Evolutionary conservation across 805 yeast species (phyloP).

Genomic region (Yarrowia keelungensis): DNA sequence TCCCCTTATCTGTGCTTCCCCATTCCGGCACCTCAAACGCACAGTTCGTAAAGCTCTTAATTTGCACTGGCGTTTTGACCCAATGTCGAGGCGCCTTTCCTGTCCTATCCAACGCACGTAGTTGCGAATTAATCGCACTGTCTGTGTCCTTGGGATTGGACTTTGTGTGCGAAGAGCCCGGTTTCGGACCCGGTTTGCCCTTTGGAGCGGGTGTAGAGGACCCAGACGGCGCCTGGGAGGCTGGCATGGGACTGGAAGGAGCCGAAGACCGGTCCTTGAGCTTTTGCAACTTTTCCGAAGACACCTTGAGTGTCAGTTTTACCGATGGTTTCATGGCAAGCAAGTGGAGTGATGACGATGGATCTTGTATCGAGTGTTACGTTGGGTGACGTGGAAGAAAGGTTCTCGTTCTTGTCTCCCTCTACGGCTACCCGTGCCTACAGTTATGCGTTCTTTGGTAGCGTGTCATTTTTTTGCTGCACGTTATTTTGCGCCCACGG

Average conservation of each 20-base stretch:
- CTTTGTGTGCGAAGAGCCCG: constrained; percentile 39
- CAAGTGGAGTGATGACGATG: too few relatives aligned
- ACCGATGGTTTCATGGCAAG: constrained; percentile 16
- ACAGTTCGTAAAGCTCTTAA: constrained; percentile 58
- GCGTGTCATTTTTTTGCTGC: constrained; percentile 13
- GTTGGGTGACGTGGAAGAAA: background rate
- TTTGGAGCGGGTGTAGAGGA: constrained; percentile 38
- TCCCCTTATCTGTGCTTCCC: constrained; percentile 43
- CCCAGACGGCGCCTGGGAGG: constrained; percentile 14
- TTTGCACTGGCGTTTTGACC: constrained; percentile 52
- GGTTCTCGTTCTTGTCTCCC: too few relatives aligned
- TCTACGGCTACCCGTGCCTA: too few relatives aligned
- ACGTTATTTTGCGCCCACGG: constrained; percentile 9
- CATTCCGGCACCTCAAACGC: constrained; percentile 51
- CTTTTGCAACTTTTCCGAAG: constrained; percentile 41
- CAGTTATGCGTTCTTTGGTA: background rate
- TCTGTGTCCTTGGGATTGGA: constrained; percentile 45
- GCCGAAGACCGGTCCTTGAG: constrained; percentile 39
- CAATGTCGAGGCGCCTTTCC: constrained; percentile 57
- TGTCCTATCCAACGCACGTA: constrained; percentile 54
- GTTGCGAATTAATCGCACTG: constrained; percentile 49
- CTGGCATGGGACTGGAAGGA: constrained; percentile 27
- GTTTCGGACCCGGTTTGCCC: constrained; percentile 36
- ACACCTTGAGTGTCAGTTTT: constrained; percentile 40
- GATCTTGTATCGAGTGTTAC: background rate